Evolutionary conservation across 2,329 filamentous ascomycete genomes (phyloP).

Genomic region (Cladosporium sp.): DNA sequence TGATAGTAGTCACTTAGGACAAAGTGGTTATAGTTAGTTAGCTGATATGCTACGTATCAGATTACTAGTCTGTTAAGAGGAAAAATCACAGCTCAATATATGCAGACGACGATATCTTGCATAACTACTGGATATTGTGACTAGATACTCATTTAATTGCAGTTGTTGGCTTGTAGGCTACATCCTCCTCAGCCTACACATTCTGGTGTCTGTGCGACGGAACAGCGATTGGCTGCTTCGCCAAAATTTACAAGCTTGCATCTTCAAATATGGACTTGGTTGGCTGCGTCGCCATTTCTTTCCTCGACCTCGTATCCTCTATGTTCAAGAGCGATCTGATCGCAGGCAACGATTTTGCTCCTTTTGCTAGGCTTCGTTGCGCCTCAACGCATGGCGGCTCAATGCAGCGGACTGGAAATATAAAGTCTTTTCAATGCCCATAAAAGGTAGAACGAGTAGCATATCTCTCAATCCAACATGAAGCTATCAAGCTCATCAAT

Average conservation of each 20-base stretch:
- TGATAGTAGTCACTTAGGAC: no score
- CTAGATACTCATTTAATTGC: no score
- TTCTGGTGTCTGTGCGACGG: neutral
- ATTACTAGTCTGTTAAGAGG: no score
- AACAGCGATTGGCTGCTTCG: neutral
- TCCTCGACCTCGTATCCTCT: neutral
- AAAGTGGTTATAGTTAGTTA: no score
- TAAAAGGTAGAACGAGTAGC: neutral
- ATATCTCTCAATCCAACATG: neutral
- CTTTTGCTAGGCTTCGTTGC: neutral
- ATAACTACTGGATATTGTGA: no score
- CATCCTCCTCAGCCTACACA: no score
- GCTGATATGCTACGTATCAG: no score
- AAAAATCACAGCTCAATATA: no score
- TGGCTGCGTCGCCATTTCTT: neutral
- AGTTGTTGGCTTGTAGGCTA: no score
- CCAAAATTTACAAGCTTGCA: neutral
- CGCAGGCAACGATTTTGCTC: neutral
- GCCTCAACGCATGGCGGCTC: neutral
- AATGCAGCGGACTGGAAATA: neutral
- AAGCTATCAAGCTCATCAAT: neutral
- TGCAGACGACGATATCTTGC: no score
- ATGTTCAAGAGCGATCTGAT: neutral
- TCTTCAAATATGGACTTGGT: neutral
- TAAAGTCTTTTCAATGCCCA: neutral